phyloP scores from a whole-genome alignment of 2,329 filamentous ascomycete species.

The Microcyclospora tardicrescens region DNA sequence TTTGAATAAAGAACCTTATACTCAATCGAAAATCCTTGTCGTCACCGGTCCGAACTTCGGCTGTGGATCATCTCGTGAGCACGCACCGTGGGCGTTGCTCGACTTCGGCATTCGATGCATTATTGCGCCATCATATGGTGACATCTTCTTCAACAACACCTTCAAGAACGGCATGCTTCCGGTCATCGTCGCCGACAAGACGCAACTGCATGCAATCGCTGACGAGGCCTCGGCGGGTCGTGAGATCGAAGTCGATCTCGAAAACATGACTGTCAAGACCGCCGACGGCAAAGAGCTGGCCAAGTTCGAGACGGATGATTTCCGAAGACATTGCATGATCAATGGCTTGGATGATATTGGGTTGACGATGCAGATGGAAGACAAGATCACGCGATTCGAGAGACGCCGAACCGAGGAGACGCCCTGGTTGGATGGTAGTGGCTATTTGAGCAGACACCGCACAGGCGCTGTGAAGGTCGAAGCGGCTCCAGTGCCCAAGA shows the following conservation, averaged over 20 bases:
- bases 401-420: conserved; percentile 60
- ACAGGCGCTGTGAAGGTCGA: conserved; percentile 48
- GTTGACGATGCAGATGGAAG: conserved; percentile 80
- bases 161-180: conserved; percentile 99
- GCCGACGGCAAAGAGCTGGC: conserved; percentile 60
- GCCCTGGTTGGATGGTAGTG: conserved; percentile 82
- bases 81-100: conserved; percentile 91
- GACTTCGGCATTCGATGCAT: conserved; percentile 94
- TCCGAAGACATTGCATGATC: conserved; percentile 84
- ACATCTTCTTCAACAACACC: conserved; percentile 99
- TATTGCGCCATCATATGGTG: conserved; percentile 75
- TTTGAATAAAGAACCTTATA: conserved; percentile 82
- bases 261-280: conserved; percentile 70
- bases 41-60: conserved; percentile 90
- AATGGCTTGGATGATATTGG: conserved; percentile 95
- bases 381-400: conserved; percentile 80
- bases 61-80: conserved; percentile 83
- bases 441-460: conserved; percentile 53
- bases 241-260: conserved; percentile 82
- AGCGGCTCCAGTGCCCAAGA: conserved; percentile 65
- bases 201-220: conserved; percentile 55
- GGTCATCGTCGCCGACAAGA: conserved; percentile 57
- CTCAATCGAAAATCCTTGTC: conserved; percentile 74
- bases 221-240: conserved; percentile 64
- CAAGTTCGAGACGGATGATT: conserved; percentile 78